Percentiles rank a stretch among this genome's conserved stretches.
Evolutionary conservation across 2,329 filamentous ascomycete genomes (phyloP).

Genomic region (Purpureocillium takamizusanense): DNA sequence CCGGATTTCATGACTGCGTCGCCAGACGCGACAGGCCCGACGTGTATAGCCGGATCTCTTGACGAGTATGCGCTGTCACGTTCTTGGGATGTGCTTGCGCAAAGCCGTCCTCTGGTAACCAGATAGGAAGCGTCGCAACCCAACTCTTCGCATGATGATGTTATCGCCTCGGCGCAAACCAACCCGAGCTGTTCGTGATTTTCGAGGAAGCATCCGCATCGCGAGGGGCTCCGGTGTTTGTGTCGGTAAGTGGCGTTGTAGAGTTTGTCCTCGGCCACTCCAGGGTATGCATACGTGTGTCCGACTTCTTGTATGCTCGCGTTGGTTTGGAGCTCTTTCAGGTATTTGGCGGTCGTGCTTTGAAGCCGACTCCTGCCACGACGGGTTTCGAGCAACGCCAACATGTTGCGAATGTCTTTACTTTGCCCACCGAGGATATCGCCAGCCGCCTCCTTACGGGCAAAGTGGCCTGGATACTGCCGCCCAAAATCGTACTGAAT

Average conservation of each 20-base stretch:
- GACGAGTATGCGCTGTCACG: too few relatives aligned
- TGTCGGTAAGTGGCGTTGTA: slow-evolving; percentile 18
- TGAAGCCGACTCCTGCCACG: slow-evolving; percentile 7
- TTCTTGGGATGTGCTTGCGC: neutral
- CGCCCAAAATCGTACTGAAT: slow-evolving; percentile 19
- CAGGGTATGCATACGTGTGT: slow-evolving; percentile 14
- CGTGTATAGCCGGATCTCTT: slow-evolving; percentile 22
- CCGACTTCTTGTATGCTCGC: slow-evolving; percentile 2
- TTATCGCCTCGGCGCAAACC: slow-evolving; percentile 13
- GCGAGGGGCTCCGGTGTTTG: slow-evolving; percentile 15
- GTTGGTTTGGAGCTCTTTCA: slow-evolving; percentile 10
- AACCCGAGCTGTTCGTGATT: neutral
- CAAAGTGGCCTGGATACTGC: slow-evolving; percentile 14
- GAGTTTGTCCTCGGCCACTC: slow-evolving; percentile 15
- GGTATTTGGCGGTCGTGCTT: slow-evolving; percentile 1
- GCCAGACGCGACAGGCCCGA: slow-evolving; percentile 27
- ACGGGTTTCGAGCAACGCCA: slow-evolving; percentile 12
- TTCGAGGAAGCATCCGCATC: neutral
- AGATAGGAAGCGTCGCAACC: slow-evolving; percentile 14
- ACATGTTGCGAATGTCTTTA: slow-evolving; percentile 16
- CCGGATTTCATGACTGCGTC: slow-evolving; percentile 30
- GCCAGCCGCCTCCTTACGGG: slow-evolving; percentile 12
- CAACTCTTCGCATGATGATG: slow-evolving; percentile 15
- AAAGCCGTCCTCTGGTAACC: slow-evolving; percentile 2
- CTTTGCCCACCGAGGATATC: slow-evolving; percentile 17